Base-by-base conservation (phyloP, 2,329 filamentous ascomycete species). In the Botryotinia globosa region DNA sequence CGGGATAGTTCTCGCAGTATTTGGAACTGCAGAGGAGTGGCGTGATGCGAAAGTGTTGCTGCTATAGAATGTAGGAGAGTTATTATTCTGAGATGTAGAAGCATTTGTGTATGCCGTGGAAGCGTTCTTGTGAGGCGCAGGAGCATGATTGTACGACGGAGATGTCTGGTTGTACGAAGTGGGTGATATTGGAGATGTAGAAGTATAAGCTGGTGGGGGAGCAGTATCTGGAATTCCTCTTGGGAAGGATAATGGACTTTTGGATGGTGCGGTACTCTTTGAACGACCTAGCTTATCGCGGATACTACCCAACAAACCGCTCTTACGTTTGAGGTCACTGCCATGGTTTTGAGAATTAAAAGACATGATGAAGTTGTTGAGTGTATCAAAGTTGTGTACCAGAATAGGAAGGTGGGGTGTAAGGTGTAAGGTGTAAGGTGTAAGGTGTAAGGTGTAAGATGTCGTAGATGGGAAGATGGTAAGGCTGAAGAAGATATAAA, bases 371-470 rank as follows among this genome's bases (percentile, higher is more conserved):
- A 37, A 29, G 37, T 37, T 71, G 39, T 39, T n/a, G 69, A 39
- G n/a, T n/a, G 45, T 56, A 56, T 42, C 25, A 7, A 56, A 29
- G 16, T 29, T 66, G 37, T 65, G 20, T 42, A 66, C 48, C 51
- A 37, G 37, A 72, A 67, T 59, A 67, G 69, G 39, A 71, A 72
- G 69, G 69, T 66, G 69, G 69, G 62, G 62, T 54, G 25, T 44
- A 34, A n/a, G 20, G 37, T 37, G 37, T 37, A 37, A 37, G 8
- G 39, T 61, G 12, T 29, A n/a, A n/a, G n/a, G n/a, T n/a, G n/a
- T n/a, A n/a, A n/a, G 62, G 62, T 54, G 25, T 44, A 34, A n/a
- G 20, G 37, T 37, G 37, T 37, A 37, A 37, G 8, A 48, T 61
- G 12, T 29, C n/a, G 51, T 32, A 51, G 42, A 25, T 29, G n/a